Conservation (phyloP, 2,329 filamentous ascomycete genomes). For the Chrysoporthe cubensis region DNA sequence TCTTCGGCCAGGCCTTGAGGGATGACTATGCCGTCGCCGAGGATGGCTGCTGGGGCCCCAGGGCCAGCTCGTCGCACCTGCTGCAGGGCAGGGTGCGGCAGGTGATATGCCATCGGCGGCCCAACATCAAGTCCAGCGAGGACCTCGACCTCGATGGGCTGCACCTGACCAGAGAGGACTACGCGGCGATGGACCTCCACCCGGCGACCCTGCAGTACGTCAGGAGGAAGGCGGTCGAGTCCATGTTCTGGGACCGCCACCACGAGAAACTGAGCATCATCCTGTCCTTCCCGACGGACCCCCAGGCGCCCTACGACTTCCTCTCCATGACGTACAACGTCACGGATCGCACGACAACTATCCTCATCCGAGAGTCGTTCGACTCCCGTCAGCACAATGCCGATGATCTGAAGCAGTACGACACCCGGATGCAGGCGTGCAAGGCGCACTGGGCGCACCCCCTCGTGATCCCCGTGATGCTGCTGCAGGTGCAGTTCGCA, state of each 20-base stretch:
- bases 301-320: constrained; percentile 51
- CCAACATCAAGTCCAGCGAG: constrained; percentile 30
- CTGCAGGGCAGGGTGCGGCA: constrained; percentile 43
- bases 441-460: constrained; percentile 51
- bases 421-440: constrained; percentile 49
- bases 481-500: constrained; percentile 51
- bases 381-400: constrained; percentile 44
- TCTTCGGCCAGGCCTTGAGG: constrained; percentile 41
- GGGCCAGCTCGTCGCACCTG: constrained; percentile 16
- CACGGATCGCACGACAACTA: constrained; percentile 43
- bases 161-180: constrained; percentile 41
- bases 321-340: constrained; percentile 51
- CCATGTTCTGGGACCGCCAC: constrained; percentile 45
- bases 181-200: constrained; percentile 42
- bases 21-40: constrained; percentile 38
- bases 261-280: constrained; percentile 45
- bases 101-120: constrained; percentile 44
- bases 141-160: constrained; percentile 42
- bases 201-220: constrained; percentile 46
- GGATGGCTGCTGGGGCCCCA: constrained; percentile 30
- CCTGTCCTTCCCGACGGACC: constrained; percentile 49
- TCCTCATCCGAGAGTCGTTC: constrained; percentile 49
- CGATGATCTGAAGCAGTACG: constrained; percentile 51
- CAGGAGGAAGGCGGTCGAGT: constrained; percentile 44
- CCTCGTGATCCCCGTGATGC: constrained; percentile 48